Percentiles rank a stretch among this genome's conserved stretches.
Evolutionary conservation across 768 basidiomycete genomes (phyloP).

Genomic region (Lactarius sp.): DNA sequence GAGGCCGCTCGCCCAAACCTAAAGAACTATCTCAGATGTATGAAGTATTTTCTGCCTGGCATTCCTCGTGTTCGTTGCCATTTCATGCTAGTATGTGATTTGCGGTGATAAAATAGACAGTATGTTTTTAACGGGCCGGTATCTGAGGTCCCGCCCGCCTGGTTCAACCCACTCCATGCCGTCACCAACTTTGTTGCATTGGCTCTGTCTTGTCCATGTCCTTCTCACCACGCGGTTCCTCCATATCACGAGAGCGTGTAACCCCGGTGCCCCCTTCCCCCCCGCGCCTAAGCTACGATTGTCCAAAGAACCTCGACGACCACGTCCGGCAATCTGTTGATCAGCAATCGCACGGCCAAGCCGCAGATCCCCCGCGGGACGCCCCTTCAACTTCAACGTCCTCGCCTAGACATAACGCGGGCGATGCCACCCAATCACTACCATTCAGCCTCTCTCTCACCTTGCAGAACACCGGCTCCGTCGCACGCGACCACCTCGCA

Average conservation of each 20-base stretch:
- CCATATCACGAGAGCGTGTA: not conserved
- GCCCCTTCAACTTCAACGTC: not conserved
- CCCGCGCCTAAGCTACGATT: not conserved
- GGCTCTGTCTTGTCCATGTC: not conserved
- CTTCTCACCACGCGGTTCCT: not conserved
- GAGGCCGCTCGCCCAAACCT: too few species aligned
- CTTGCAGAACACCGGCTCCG: constrained; percentile 45
- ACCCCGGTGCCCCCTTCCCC: not conserved
- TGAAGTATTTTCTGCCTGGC: too few species aligned
- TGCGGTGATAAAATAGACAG: too few species aligned
- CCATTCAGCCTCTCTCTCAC: constrained; percentile 27
- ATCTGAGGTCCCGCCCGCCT: too few species aligned
- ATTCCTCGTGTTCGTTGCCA: too few species aligned
- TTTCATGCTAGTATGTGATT: too few species aligned
- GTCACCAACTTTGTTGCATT: not conserved
- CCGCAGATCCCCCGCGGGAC: not conserved
- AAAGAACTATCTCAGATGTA: too few species aligned
- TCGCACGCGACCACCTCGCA: constrained; percentile 50
- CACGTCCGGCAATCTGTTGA: not conserved
- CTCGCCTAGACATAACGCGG: not conserved
- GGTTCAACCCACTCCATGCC: too few species aligned
- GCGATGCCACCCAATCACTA: constrained; percentile 8
- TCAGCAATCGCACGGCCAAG: not conserved
- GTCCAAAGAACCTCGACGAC: not conserved
- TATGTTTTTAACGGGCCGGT: too few species aligned